Percentiles rank a stretch among this genome's conserved stretches.
Conservation (phyloP, 169 alveolate genomes). For the Pseudocohnilembus persalinus region DNA sequence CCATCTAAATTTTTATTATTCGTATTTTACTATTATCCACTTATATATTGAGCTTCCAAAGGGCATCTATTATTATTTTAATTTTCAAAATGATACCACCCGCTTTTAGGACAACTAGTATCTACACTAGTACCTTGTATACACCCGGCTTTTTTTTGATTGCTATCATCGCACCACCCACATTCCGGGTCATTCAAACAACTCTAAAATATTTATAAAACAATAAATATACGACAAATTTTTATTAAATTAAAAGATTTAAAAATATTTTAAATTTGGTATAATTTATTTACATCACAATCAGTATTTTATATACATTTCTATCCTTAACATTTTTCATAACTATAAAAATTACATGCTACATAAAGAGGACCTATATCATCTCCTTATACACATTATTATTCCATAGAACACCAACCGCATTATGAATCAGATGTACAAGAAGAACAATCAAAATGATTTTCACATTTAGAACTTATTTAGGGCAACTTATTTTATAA, state of each 20-base stretch:
- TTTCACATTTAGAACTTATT: slow-evolving; percentile 5
- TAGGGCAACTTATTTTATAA: slow-evolving; percentile 4
- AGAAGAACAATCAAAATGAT: neutral
- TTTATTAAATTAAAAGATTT: neutral
- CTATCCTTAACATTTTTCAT: slow-evolving; percentile 8
- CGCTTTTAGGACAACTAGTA: slow-evolving; percentile 13
- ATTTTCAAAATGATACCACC: slow-evolving; percentile 15
- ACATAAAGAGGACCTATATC: slow-evolving; percentile 10
- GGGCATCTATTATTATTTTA: slow-evolving; percentile 11
- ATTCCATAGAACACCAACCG: slow-evolving; percentile 30
- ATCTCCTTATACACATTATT: slow-evolving; percentile 17
- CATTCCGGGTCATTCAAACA: slow-evolving; percentile 13
- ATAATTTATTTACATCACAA: slow-evolving; percentile 16
- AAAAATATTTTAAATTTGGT: neutral
- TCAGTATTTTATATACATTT: slow-evolving; percentile 7
- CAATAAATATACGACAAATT: neutral
- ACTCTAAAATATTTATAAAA: neutral
- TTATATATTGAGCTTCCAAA: neutral
- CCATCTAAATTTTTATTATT: neutral
- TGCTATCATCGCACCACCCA: slow-evolving; percentile 24
- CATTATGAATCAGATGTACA: slow-evolving; percentile 6
- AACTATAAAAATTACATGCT: slow-evolving; percentile 7
- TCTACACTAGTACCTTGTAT: slow-evolving; percentile 10
- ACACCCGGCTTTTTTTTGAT: slow-evolving; percentile 11
- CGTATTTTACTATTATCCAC: neutral